Conservation (phyloP, 1,139 yeast genomes). For the Blastobotrys serpentis region DNA sequence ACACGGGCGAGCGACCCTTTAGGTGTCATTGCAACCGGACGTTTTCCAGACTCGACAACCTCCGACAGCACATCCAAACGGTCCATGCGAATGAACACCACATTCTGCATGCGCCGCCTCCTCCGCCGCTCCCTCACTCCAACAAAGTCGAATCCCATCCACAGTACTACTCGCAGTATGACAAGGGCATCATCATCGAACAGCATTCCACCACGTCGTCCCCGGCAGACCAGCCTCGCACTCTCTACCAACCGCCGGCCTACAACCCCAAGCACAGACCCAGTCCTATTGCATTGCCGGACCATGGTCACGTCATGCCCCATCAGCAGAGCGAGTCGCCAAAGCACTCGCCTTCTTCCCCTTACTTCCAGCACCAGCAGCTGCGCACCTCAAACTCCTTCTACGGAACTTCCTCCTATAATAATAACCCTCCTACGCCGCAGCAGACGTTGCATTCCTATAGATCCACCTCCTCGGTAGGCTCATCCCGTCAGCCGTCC, state of each 20-base stretch:
- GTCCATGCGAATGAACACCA: slow-evolving; percentile 80
- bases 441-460: slow-evolving; percentile 19
- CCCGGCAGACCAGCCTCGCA: slow-evolving; percentile 6
- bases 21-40: slow-evolving; percentile 82
- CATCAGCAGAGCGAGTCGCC: slow-evolving; percentile 13
- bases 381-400: slow-evolving; percentile 5
- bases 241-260: slow-evolving; percentile 11
- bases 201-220: slow-evolving; percentile 13
- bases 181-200: slow-evolving; percentile 20
- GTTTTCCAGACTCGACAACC: slow-evolving; percentile 81
- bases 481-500: slow-evolving; percentile 11
- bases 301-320: background rate
- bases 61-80: slow-evolving; percentile 89
- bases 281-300: slow-evolving; percentile 17
- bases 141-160: slow-evolving; percentile 28
- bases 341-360: slow-evolving; percentile 13
- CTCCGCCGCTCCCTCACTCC: slow-evolving; percentile 30
- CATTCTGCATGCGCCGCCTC: slow-evolving; percentile 37
- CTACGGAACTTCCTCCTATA: background rate
- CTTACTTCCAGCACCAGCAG: slow-evolving; percentile 6
- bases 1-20: slow-evolving; percentile 94
- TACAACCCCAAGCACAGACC: slow-evolving; percentile 16
- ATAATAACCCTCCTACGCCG: slow-evolving; percentile 8
- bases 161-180: slow-evolving; percentile 16
- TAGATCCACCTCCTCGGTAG: slow-evolving; percentile 21